Percentiles rank a stretch among this genome's conserved stretches.
Evolutionary conservation across 2,329 filamentous ascomycete genomes (phyloP).

Genomic region (Phialemoniopsis sp.): DNA sequence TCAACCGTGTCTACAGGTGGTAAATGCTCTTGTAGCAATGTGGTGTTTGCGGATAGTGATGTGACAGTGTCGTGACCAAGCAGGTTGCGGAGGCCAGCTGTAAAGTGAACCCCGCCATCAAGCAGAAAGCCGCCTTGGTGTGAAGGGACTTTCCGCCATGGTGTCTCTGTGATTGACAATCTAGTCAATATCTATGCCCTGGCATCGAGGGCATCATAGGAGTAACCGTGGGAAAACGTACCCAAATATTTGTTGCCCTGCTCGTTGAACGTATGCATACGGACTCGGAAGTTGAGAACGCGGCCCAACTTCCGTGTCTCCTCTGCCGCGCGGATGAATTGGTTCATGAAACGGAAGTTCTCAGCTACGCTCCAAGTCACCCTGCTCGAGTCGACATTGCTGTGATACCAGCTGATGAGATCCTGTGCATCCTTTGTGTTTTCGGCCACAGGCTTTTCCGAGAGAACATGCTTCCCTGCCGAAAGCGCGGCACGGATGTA

Average conservation of each 20-base stretch:
- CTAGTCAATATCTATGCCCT: no score
- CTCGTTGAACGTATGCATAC: no score
- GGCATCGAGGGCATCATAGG: no score
- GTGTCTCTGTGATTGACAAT: no score
- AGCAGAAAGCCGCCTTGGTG: conserved; percentile 75
- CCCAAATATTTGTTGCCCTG: no score
- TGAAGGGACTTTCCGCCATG: conserved; percentile 62
- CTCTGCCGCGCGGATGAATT: conserved; percentile 44
- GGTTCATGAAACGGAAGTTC: conserved; percentile 64
- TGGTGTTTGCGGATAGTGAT: conserved; percentile 49
- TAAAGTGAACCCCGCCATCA: conserved; percentile 71
- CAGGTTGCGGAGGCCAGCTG: conserved; percentile 60
- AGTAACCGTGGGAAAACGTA: no score
- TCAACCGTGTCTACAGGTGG: conserved; percentile 65
- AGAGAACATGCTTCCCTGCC: conserved; percentile 67
- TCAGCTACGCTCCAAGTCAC: conserved; percentile 61
- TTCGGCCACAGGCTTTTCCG: conserved; percentile 65
- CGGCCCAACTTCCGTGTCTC: conserved; percentile 47
- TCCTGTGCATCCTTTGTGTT: conserved; percentile 30
- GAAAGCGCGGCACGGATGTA: conserved; percentile 54
- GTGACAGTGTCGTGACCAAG: conserved; percentile 44
- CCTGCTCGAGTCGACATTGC: no score
- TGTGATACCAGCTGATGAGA: conserved; percentile 24
- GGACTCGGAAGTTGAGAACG: conserved; percentile 45
- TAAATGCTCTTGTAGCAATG: conserved; percentile 50